A percentile compares a stretch with the other conserved stretches of the same genome.
phyloP scores from a whole-genome alignment of 441 rosid genomes.

The Arabidopsis lyrata region DNA sequence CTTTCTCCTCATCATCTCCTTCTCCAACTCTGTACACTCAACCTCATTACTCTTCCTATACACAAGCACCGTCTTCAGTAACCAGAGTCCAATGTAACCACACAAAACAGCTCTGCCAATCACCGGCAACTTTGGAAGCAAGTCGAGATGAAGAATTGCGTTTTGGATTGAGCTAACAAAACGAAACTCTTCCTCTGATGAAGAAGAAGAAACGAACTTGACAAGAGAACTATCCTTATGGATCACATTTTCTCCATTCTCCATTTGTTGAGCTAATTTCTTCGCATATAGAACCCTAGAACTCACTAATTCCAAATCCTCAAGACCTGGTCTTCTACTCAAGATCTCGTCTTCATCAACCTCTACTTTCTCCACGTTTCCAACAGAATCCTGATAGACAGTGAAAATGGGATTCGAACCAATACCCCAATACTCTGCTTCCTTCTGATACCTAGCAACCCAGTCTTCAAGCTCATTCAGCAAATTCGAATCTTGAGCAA shows the following conservation, averaged over 20 bases:
- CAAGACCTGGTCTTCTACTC: constrained; percentile 51
- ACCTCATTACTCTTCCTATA: constrained; percentile 49
- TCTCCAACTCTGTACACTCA: constrained; percentile 64
- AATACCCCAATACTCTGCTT: constrained; percentile 75
- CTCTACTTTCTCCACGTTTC: constrained; percentile 67
- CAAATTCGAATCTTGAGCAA: constrained; percentile 57
- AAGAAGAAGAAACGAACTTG: constrained; percentile 59
- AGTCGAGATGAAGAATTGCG: constrained; percentile 48
- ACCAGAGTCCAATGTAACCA: constrained; percentile 66
- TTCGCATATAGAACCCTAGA: constrained; percentile 62
- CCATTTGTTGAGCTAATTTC: constrained; percentile 72
- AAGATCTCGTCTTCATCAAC: constrained; percentile 68
- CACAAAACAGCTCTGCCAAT: constrained; percentile 61
- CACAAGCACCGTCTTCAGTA: constrained; percentile 53
- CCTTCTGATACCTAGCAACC: constrained; percentile 68
- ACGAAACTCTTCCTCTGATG: constrained; percentile 47
- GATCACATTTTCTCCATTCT: constrained; percentile 64
- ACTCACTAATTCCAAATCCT: constrained; percentile 47
- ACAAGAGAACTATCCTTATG: constrained; percentile 71
- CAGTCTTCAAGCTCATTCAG: constrained; percentile 69
- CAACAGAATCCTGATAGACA: constrained; percentile 59
- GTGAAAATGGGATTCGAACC: constrained; percentile 75
- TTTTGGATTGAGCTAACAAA: constrained; percentile 50
- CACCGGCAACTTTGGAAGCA: constrained; percentile 52
- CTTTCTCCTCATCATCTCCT: constrained; percentile 93